These are phyloP conservation scores for Cladophialophora carrionii DNA, from an alignment of 2,329 filamentous ascomycete genomes.

Conservation along the genomic window DNA sequence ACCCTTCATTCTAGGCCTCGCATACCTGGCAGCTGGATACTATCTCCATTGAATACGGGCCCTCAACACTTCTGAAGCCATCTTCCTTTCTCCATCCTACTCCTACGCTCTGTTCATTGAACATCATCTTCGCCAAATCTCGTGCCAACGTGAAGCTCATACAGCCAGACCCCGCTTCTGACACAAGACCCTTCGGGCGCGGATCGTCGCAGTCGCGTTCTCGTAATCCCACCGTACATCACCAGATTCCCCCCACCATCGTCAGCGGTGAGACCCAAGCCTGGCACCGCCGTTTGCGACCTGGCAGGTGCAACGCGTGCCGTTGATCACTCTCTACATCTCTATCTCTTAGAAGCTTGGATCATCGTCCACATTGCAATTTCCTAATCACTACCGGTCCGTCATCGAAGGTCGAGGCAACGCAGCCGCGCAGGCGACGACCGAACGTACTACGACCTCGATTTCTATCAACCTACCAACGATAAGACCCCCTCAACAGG, in stretches of 20 bases:
- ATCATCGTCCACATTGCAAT: not conserved
- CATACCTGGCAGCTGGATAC: conserved; percentile 9
- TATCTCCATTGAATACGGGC: conserved; percentile 4
- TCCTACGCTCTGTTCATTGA: not conserved
- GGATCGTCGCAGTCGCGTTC: conserved; percentile 20
- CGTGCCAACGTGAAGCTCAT: not conserved
- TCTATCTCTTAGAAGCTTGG: not conserved
- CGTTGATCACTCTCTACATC: not conserved
- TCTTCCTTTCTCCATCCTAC: conserved; percentile 1
- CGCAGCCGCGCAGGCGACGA: conserved; percentile 4
- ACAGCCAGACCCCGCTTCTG: conserved; percentile 6
- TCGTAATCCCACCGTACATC: conserved; percentile 16
- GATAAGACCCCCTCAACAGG: conserved; percentile 3
- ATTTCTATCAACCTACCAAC: not conserved
- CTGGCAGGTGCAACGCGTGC: conserved; percentile 3
- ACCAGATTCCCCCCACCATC: conserved; percentile 19
- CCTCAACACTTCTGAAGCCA: conserved; percentile 1
- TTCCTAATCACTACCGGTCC: not conserved
- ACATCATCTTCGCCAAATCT: not conserved
- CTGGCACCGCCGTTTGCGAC: not conserved
- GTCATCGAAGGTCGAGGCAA: not conserved
- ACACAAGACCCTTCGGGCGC: conserved; percentile 12
- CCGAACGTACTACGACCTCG: not conserved
- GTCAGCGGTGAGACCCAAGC: conserved; percentile 33
- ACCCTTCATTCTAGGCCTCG: conserved; percentile 8